Evolutionary conservation across 1,139 yeast genomes (phyloP), one percentile per base, ranked within the genome.

Genomic region (Pichia sp.): DNA sequence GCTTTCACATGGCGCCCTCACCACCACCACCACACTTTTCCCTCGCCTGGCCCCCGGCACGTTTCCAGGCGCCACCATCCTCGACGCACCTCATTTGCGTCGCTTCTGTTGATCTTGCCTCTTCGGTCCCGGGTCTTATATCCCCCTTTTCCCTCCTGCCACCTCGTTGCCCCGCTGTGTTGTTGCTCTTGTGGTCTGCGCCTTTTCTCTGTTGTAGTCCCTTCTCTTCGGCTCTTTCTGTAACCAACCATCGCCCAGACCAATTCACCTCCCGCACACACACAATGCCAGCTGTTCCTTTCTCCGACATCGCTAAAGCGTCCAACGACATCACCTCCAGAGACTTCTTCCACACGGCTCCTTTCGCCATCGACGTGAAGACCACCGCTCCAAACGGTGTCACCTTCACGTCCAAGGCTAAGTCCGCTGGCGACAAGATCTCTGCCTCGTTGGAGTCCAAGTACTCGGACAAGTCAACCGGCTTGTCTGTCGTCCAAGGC

Each of bases 331-430:
- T 93, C 67, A 81, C 93, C 71, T 80, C 82, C 76, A 86, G 79
- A 74, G 99, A 93, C 74, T 93, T 89, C 83, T 95, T 80, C 86
- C 98, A 91, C 78, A 76, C 80, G 64, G 76, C 95, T 62, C 87
- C 93, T 60, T 95, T 95, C 62, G 76, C 95, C 58, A 80, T 93
- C 65, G 96, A 89, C 69, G 84, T 91, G 68, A 87, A 88, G 79
- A 85, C 98, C 62, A 80, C 81, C 63, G 96, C 99, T 65, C 96
- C 97, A 71, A 91, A 90, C 72, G 98, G 98, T 65, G 97, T 93
- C 57, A 81, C 90, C 55, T 93, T 93, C 82, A 82, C 95, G 66
- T 90, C 89, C 69, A 89, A 88, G 79, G 97, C 96, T 72, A 89
- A 88, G 77, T 54, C 58, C 30, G 85, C 95, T 65, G 80, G 84